phyloP scores from a whole-genome alignment of 768 basidiomycete species.

The Tulasnella sp. region DNA sequence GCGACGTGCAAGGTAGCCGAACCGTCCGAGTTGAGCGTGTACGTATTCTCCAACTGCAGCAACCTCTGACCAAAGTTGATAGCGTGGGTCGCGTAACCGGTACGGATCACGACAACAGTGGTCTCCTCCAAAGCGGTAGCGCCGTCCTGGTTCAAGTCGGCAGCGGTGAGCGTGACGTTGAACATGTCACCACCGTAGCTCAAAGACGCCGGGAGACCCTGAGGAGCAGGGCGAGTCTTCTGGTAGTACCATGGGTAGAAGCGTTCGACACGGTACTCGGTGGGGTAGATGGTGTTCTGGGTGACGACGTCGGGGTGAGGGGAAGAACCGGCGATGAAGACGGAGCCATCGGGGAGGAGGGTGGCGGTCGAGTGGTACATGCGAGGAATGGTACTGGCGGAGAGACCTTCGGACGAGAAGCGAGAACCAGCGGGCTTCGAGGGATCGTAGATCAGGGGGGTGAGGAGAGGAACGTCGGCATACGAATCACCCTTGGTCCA shows the following conservation, averaged over 20 bases:
- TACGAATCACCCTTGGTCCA: slow-evolving; percentile 60
- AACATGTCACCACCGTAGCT: slow-evolving; percentile 32
- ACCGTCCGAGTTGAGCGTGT: slow-evolving; percentile 35
- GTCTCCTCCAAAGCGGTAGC: slow-evolving; percentile 35
- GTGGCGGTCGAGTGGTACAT: slow-evolving; percentile 80
- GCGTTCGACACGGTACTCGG: slow-evolving; percentile 84
- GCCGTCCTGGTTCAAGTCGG: slow-evolving; percentile 31
- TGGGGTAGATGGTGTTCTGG: slow-evolving; percentile 38
- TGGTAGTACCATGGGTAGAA: slow-evolving; percentile 67
- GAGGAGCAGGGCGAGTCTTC: slow-evolving; percentile 25
- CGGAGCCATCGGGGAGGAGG: slow-evolving; percentile 53
- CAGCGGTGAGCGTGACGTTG: slow-evolving; percentile 24
- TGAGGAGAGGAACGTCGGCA: slow-evolving; percentile 58
- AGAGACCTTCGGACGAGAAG: slow-evolving; percentile 48
- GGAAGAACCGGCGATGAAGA: slow-evolving; percentile 77
- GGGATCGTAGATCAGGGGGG: slow-evolving; percentile 61
- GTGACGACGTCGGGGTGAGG: slow-evolving; percentile 66
- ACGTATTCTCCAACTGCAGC: slow-evolving; percentile 52
- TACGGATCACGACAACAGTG: slow-evolving; percentile 42
- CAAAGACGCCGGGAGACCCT: slow-evolving; percentile 24
- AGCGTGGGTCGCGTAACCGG: slow-evolving; percentile 28
- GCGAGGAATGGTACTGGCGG: slow-evolving; percentile 54
- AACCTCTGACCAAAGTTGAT: slow-evolving; percentile 28
- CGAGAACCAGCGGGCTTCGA: slow-evolving; percentile 40
- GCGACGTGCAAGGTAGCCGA: slow-evolving; percentile 40